These are phyloP conservation scores for Phytomonas francai DNA, from an alignment of 208 protist genomes.

Conservation along the genomic window DNA sequence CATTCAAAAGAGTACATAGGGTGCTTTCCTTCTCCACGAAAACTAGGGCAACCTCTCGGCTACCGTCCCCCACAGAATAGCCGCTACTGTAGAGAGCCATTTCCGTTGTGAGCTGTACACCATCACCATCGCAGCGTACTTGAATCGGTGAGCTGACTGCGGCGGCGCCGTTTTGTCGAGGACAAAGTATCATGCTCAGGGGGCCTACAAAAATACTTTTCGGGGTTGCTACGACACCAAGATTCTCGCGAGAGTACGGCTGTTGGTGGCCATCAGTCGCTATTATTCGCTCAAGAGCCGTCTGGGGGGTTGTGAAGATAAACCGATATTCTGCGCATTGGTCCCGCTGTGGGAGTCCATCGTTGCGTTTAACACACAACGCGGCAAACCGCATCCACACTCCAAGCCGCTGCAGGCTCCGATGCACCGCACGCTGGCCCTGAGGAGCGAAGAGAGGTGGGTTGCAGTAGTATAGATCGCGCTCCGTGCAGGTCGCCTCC, in stretches of 20 bases:
- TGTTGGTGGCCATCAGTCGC: not conserved
- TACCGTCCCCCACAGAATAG: not conserved
- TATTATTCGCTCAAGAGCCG: not conserved
- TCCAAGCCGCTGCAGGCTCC: constrained; percentile 19
- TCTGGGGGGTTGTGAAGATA: not conserved
- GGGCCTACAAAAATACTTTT: constrained; percentile 30
- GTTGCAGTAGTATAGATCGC: constrained; percentile 72
- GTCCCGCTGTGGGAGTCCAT: not conserved
- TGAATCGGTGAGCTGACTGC: constrained; percentile 6
- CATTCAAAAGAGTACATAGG: constrained; percentile 29
- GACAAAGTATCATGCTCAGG: constrained; percentile 18
- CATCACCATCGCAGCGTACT: constrained; percentile 13
- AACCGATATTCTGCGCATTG: not conserved
- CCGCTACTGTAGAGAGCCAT: constrained; percentile 4
- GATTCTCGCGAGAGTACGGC: constrained; percentile 33
- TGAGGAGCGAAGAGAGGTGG: constrained; percentile 37
- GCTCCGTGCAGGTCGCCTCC: constrained; percentile 41
- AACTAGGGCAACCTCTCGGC: constrained; percentile 22
- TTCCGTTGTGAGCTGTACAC: not conserved
- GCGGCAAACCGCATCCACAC: constrained; percentile 18
- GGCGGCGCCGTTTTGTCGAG: constrained; percentile 7
- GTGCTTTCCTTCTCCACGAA: constrained; percentile 79
- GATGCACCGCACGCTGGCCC: constrained; percentile 23
- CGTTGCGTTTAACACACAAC: not conserved
- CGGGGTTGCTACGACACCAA: constrained; percentile 33